Base-by-base conservation (phyloP, 2,329 filamentous ascomycete genomes). In the Hypoxylon sp. region DNA sequence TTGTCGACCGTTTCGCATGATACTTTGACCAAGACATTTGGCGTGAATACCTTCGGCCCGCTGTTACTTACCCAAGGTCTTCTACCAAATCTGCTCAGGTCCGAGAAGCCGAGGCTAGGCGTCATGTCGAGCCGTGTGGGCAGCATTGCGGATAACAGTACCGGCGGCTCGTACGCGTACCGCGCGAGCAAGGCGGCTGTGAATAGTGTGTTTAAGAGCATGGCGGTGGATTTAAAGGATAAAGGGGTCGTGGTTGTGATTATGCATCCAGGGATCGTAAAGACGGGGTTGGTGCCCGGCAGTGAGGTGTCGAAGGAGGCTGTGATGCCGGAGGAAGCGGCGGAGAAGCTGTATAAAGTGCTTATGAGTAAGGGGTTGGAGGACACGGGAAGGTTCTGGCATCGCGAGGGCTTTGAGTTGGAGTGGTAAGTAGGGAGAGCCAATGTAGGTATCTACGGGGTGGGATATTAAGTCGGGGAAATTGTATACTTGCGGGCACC, bases 311-410 rank as follows among this genome's bases (percentile, higher is more conserved):
- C 76, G 1, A 68, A 75, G n/a, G 81, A 80, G 17, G 79, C 79
- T n/a, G 81, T 85, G 17, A 76, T 81, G 71, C 80, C 82, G 5
- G 81, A 82, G 5, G 80, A 83, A 72, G 83, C 82, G 50, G 83
- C 81, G 32, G 72, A 59, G 39, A 83, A 84, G 74, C 66, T 84
- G 62, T 84, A 51, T 53, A 21, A 24, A 3, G 65, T 70, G 8
- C 6, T 63, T 7, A 31, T 21, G 48, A 37, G 50, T 15, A 67
- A 67, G 53, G 42, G 58, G 24, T n/a, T 67, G 10, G 56, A 58
- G 15, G 52, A 62, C 1, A 58, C 60, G 11, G 61, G 61, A 2
- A 27, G 50, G 27, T 67, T 62, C 27, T 69, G 48, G 63, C 63
- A 69, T 62, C 39, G 56, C 10, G 59, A 64, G 47, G 66, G 59